phyloP scores from a whole-genome alignment of 1,284 basidiomycete genomes.

The Ceratobasidium sp. region DNA sequence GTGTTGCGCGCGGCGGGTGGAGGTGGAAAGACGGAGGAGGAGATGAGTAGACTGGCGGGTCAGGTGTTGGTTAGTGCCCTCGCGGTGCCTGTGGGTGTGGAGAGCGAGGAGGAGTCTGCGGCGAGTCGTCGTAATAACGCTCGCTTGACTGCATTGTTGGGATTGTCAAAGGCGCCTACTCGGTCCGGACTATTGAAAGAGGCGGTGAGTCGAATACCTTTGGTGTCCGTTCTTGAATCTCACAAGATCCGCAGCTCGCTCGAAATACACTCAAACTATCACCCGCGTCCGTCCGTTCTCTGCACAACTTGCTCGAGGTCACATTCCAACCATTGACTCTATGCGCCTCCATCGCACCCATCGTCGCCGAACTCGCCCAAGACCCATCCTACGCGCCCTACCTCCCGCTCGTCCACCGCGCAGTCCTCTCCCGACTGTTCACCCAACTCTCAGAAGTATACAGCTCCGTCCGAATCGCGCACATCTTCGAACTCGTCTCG shows the following conservation, averaged over 20 bases:
- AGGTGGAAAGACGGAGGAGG: slow-evolving; percentile 74
- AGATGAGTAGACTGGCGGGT: slow-evolving; percentile 85
- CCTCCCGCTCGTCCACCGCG: slow-evolving; percentile 90
- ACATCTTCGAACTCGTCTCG: slow-evolving; percentile 80
- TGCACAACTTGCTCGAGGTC: slow-evolving; percentile 93
- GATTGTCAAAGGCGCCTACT: slow-evolving; percentile 87
- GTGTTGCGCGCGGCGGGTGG: slow-evolving; percentile 75
- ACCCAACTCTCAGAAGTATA: slow-evolving; percentile 96
- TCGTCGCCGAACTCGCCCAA: slow-evolving; percentile 76
- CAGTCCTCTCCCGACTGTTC: slow-evolving; percentile 93
- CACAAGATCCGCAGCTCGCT: slow-evolving; percentile 67
- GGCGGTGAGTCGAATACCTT: slow-evolving; percentile 69
- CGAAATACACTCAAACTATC: slow-evolving; percentile 90
- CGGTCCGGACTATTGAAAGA: slow-evolving; percentile 87
- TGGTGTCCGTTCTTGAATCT: slow-evolving; percentile 41
- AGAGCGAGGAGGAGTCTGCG: slow-evolving; percentile 71
- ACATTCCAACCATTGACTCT: slow-evolving; percentile 96
- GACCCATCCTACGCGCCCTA: slow-evolving; percentile 76
- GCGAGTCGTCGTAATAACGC: slow-evolving; percentile 82
- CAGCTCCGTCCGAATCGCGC: slow-evolving; percentile 84
- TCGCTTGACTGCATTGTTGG: slow-evolving; percentile 88
- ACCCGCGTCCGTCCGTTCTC: slow-evolving; percentile 77
- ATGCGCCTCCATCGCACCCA: slow-evolving; percentile 84
- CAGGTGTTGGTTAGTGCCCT: slow-evolving; percentile 94
- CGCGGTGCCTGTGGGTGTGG: slow-evolving; percentile 88